Base-by-base conservation (phyloP, 2,329 filamentous ascomycete species). In the Cladosporium sp. region DNA sequence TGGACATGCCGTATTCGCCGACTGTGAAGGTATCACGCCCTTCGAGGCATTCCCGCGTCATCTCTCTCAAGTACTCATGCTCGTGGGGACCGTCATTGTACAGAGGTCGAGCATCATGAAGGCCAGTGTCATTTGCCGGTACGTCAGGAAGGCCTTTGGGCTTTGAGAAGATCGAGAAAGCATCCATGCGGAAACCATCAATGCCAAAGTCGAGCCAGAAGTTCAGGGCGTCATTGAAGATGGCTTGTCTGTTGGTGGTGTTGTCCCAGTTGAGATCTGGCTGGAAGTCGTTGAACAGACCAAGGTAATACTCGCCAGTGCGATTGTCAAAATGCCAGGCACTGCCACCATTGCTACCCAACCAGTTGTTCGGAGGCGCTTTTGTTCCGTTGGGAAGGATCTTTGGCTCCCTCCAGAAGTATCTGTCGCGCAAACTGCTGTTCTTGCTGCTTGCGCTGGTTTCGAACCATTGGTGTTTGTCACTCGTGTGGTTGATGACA, bases 251-350 rank as follows among this genome's bases (percentile, higher is more conserved):
- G 0, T 89, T 85, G 18, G 85, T 86, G 0, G 83, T 82, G 65
- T 90, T 91, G 72, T 93, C 91, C 91, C 91, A 95, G 78, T 95
- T 95, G n/a, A 95, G 82, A 71, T 95, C 92, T 0, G 92, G 91
- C 75, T 94, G 91, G 71, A 92, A 88, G 6, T 84, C 85, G 12
- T 88, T 88, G 76, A 92, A 96, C 16, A 95, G 83, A 68, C 91
- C 88, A 0, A 93, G 85, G 72, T 92, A 93, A 75, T 91, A 93
- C 77, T 93, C 89, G 63, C 84, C 82, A 0, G 90, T 92, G 18
- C 78, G 74, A 70, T 91, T 88, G 72, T 93, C 90, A 81, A 86
- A 93, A 68, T 88, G 80, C 90, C 89, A 91, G 0, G 84, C 82
- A 64, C 81, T 86, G 7, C 72, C 72, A 28, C 74, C 74, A 87